Percentiles rank a stretch among this genome's conserved stretches.
Conservation (phyloP, 352 stramenopile genomes). For the Elongisporangium anandrum region DNA sequence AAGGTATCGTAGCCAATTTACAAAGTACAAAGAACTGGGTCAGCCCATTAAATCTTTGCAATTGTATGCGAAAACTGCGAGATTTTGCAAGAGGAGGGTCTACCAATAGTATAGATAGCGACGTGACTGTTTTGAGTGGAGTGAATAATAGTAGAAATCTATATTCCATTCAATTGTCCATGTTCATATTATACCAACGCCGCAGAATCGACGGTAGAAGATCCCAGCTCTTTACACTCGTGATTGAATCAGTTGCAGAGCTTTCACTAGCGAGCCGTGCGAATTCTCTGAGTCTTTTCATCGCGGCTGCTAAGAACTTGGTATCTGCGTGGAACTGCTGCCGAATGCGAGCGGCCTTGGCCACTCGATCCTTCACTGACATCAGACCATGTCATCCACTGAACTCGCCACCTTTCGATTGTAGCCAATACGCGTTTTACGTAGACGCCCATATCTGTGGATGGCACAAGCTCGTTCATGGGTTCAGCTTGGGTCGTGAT, state of each 20-base stretch:
- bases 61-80: constrained; percentile 4
- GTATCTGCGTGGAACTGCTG: constrained; percentile 36
- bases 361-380: constrained; percentile 13
- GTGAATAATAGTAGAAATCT: too few relatives aligned
- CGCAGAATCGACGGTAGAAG: too few relatives aligned
- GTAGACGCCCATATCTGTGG: constrained; percentile 20
- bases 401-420: constrained; percentile 12
- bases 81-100: constrained; percentile 1
- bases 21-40: too few relatives aligned
- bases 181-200: too few relatives aligned
- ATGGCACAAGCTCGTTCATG: constrained; percentile 45
- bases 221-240: too few relatives aligned
- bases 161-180: too few relatives aligned
- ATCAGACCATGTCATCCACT: constrained; percentile 20
- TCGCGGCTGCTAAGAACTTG: constrained; percentile 27
- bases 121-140: too few relatives aligned
- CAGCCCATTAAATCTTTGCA: too few relatives aligned
- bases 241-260: too few relatives aligned
- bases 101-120: too few relatives aligned
- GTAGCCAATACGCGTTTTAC: constrained; percentile 7
- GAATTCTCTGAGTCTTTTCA: constrained; percentile 21
- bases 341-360: constrained; percentile 11
- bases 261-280: constrained; percentile 1
- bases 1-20: too few relatives aligned
- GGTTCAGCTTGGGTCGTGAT: constrained; percentile 33